Conservation (phyloP, 495 filamentous ascomycete species). For the Penicillium macrosclerotiorum region DNA sequence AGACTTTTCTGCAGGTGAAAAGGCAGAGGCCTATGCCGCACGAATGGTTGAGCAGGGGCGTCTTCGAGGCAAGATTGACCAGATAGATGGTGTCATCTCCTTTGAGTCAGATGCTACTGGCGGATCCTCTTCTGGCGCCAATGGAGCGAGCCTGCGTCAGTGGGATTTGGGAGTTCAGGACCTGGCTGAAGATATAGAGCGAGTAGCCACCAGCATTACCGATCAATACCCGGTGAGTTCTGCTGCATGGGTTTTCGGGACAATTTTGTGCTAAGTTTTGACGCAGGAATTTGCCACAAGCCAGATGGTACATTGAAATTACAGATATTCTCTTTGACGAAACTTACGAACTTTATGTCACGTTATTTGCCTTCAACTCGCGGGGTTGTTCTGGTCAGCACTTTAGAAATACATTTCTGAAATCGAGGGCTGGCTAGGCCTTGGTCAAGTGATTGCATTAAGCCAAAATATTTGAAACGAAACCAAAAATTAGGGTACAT, state of each 20-base stretch:
- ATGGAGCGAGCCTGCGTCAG: conserved; percentile 59
- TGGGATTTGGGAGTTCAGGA: conserved; percentile 90
- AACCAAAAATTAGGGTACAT: not conserved
- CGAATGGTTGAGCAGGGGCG: conserved; percentile 94
- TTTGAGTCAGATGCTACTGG: conserved; percentile 68
- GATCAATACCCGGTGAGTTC: conserved; percentile 45
- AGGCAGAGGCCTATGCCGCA: conserved; percentile 88
- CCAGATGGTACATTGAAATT: conserved; percentile 29
- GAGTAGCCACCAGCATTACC: conserved; percentile 56
- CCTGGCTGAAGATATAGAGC: conserved; percentile 84
- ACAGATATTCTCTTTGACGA: conserved; percentile 1
- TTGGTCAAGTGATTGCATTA: too few species aligned
- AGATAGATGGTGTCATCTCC: conserved; percentile 84
- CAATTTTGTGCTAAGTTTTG: conserved; percentile 14
- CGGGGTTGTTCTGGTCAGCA: too few species aligned
- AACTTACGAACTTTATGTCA: conserved; percentile 19
- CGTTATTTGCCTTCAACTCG: not conserved
- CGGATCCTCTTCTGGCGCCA: conserved; percentile 51
- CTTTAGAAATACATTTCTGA: too few species aligned
- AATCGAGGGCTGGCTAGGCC: too few species aligned
- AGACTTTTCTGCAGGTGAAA: conserved; percentile 59
- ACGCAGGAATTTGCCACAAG: conserved; percentile 28
- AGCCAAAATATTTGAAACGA: not conserved
- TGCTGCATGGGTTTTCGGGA: not conserved
- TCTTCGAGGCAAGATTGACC: conserved; percentile 84